These are phyloP conservation scores for Alloascoidea hylecoeti DNA, from an alignment of 805 yeast species.

Conservation along the genomic window DNA sequence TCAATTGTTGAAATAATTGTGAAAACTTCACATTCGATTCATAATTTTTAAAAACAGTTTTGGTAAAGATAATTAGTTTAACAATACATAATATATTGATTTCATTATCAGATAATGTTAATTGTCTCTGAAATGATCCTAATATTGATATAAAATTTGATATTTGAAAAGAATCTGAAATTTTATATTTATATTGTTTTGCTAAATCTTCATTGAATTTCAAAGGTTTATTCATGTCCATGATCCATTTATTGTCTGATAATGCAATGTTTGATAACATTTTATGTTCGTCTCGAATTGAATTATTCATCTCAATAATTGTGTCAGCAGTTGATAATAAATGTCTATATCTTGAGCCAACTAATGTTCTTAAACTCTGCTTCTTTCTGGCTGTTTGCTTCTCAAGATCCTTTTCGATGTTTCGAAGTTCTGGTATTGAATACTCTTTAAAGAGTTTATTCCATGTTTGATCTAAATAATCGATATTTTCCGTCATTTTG, in stretches of 20 bases:
- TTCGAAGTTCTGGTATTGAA: neutral
- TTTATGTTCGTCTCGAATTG: slow-evolving; percentile 5
- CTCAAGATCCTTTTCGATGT: neutral
- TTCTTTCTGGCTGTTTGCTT: slow-evolving; percentile 6
- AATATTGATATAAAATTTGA: neutral
- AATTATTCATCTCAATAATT: slow-evolving; percentile 8
- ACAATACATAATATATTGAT: neutral
- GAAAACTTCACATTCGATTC: neutral
- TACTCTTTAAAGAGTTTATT: neutral
- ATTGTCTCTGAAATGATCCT: neutral
- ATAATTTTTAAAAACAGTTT: neutral
- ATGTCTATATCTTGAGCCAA: slow-evolving; percentile 11
- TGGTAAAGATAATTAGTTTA: neutral
- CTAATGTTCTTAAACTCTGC: slow-evolving; percentile 9
- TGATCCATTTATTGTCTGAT: neutral
- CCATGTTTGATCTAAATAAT: neutral
- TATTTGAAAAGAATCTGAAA: neutral
- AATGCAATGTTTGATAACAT: slow-evolving; percentile 2
- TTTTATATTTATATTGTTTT: neutral
- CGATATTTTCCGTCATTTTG: no score
- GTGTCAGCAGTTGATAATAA: slow-evolving; percentile 11
- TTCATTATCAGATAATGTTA: neutral
- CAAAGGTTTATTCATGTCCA: neutral
- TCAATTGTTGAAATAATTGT: neutral
- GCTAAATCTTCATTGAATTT: neutral